Conservation (phyloP, 345 rosid species). For the Corchorus olitorius region DNA sequence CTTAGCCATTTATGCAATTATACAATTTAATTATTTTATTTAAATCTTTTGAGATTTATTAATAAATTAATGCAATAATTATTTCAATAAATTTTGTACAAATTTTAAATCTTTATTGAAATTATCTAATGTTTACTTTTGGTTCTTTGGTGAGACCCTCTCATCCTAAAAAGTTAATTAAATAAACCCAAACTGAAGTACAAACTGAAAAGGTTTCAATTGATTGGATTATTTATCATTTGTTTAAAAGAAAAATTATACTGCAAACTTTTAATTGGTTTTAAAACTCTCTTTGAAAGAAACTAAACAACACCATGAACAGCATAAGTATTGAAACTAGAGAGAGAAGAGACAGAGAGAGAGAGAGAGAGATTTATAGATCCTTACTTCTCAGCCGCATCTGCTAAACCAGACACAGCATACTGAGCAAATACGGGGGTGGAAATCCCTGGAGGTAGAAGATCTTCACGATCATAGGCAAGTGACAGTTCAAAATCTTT, state of each 20-base stretch:
- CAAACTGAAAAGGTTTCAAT: not conserved
- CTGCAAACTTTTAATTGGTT: not conserved
- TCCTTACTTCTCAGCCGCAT: conserved; percentile 81
- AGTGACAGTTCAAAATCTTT: conserved; percentile 95
- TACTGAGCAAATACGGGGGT: conserved; percentile 79
- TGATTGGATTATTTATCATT: not conserved
- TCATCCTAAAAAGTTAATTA: not conserved
- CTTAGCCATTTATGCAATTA: not conserved
- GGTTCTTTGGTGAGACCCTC: not conserved
- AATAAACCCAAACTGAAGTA: not conserved
- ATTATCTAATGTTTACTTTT: not conserved
- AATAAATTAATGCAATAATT: not conserved
- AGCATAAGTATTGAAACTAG: not conserved
- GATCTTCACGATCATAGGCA: conserved; percentile 71
- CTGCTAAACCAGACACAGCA: conserved; percentile 82
- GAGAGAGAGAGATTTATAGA: conserved; percentile 15
- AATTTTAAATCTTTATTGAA: not conserved
- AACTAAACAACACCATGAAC: not conserved
- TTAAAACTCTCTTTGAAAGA: not conserved
- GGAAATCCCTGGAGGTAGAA: conserved; percentile 73
- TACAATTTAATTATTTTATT: not conserved
- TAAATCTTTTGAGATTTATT: not conserved
- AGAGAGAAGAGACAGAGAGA: not conserved
- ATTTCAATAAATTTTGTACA: not conserved
- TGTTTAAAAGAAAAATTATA: not conserved